These are phyloP conservation scores for Rhododendron molle DNA, from an alignment of 148 eudicot species.

Conservation along the genomic window DNA sequence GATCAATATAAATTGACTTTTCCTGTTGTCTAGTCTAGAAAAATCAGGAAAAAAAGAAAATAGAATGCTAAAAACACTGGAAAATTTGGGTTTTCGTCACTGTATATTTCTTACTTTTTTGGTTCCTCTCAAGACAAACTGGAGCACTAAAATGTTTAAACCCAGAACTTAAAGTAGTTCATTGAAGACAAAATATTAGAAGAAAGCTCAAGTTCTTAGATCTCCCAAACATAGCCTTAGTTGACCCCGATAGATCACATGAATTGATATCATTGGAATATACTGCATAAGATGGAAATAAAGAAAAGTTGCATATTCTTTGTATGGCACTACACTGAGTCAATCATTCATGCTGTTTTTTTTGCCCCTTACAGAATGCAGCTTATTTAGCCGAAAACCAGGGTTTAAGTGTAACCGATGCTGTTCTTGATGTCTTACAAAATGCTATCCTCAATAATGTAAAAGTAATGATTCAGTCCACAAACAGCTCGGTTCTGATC, in stretches of 20 bases:
- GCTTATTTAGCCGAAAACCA: slow-evolving; percentile 66
- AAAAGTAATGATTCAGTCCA: slow-evolving; percentile 69
- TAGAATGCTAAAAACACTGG: too few relatives aligned
- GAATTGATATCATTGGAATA: neutral
- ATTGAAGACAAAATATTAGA: neutral
- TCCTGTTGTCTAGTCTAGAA: neutral
- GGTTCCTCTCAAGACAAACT: neutral
- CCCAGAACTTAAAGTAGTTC: neutral
- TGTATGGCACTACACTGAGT: neutral
- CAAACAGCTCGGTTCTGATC: slow-evolving; percentile 59
- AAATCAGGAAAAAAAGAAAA: neutral
- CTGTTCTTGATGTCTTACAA: slow-evolving; percentile 50
- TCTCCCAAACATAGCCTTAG: neutral
- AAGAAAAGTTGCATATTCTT: neutral
- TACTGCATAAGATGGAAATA: neutral
- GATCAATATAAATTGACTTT: too few relatives aligned
- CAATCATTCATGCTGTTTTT: neutral
- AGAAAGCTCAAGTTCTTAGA: neutral
- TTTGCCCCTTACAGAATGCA: slow-evolving; percentile 55
- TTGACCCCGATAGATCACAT: neutral
- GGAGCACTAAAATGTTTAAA: neutral
- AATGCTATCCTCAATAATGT: slow-evolving; percentile 38
- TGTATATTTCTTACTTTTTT: too few relatives aligned
- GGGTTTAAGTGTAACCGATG: slow-evolving; percentile 54
- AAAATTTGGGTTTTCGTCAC: too few relatives aligned